Evolutionary conservation across 129 eudicot species (phyloP).

Genomic region (Flaveria ramosissima): DNA sequence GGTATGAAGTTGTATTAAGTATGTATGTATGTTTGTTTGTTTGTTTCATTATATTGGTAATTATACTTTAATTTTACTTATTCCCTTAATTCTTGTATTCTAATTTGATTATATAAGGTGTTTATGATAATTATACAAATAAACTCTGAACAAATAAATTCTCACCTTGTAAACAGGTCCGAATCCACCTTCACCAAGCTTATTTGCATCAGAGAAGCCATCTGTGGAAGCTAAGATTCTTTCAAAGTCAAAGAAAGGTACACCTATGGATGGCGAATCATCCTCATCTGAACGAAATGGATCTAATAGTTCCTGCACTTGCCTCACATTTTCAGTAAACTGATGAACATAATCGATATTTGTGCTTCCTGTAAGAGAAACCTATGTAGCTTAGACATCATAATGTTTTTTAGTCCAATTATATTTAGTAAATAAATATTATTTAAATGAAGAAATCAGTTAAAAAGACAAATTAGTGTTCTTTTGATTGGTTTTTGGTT

Average conservation of each 20-base stretch:
- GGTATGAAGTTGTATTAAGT: no score
- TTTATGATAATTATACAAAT: no score
- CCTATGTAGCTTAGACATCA: not conserved
- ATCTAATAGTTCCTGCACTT: constrained; percentile 31
- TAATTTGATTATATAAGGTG: no score
- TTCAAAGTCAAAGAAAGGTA: constrained; percentile 48
- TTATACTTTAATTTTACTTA: no score
- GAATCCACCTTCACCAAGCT: constrained; percentile 64
- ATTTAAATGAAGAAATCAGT: not conserved
- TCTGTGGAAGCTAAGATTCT: constrained; percentile 46
- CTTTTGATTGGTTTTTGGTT: not conserved
- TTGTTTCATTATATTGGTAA: no score
- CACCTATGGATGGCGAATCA: constrained; percentile 35
- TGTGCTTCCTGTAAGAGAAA: constrained; percentile 32
- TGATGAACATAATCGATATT: constrained; percentile 30
- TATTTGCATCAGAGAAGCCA: constrained; percentile 46
- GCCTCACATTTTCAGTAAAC: constrained; percentile 41
- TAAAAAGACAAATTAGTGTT: not conserved
- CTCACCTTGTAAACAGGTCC: constrained; percentile 67
- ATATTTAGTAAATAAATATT: not conserved
- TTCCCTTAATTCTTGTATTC: no score
- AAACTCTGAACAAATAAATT: not conserved
- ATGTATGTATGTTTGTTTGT: no score
- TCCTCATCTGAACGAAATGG: constrained; percentile 24
- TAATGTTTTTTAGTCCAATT: not conserved